A percentile compares a stretch with the other conserved stretches of the same genome.
Conservation (phyloP, 139 green algal genomes). For the Micractinium conductrix region DNA sequence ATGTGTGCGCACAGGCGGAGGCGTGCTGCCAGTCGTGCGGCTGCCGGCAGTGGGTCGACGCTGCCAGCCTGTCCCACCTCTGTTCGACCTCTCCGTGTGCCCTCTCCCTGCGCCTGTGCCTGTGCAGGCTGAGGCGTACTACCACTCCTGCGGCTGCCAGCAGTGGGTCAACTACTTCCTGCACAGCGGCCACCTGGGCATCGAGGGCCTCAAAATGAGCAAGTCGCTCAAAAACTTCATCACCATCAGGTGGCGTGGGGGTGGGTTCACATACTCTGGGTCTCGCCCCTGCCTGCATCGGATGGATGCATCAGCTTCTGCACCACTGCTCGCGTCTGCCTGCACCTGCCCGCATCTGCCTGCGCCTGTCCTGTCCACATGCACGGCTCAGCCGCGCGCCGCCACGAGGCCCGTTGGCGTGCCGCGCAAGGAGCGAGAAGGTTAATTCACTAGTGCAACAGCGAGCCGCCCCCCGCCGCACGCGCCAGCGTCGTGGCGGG, state of each 20-base stretch:
- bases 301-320: no score
- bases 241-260: constrained; percentile 82
- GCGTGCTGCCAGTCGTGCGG: no score
- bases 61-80: no score
- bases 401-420: constrained; percentile 34
- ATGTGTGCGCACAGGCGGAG: no score
- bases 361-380: no score
- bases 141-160: constrained; percentile 67
- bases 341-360: not conserved
- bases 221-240: constrained; percentile 99
- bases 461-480: no score
- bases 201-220: constrained; percentile 98
- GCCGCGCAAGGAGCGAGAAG: constrained; percentile 27
- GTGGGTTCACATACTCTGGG: no score
- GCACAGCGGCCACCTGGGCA: constrained; percentile 95
- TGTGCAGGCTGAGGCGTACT: constrained; percentile 65
- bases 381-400: constrained; percentile 36
- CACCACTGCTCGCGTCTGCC: no score
- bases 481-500: no score
- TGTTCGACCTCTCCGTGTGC: no score
- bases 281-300: no score
- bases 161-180: constrained; percentile 99
- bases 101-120: not conserved
- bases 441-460: constrained; percentile 16
- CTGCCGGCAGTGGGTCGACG: no score